A percentile compares a stretch with the other conserved stretches of the same genome.
Evolutionary conservation across 2,329 filamentous ascomycete species (phyloP).

Genomic region (Penicillium sp.): DNA sequence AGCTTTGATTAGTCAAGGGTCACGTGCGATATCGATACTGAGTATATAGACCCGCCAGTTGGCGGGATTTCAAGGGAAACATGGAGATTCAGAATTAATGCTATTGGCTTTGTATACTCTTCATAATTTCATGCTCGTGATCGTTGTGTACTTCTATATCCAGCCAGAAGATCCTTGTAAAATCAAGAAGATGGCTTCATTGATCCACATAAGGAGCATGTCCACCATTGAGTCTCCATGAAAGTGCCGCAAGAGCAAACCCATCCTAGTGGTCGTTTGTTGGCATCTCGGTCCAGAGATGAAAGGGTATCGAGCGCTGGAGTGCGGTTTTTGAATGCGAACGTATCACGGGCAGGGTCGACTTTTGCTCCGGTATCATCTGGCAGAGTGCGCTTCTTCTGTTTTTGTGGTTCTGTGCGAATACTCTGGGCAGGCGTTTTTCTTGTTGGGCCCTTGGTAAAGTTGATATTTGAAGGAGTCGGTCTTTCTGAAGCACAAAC

Average conservation of each 20-base stretch:
- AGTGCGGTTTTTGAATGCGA: conserved; percentile 31
- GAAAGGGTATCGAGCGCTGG: conserved; percentile 39
- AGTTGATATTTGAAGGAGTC: conserved; percentile 20
- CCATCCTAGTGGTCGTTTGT: conserved; percentile 57
- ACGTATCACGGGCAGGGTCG: conserved; percentile 13
- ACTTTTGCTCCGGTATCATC: conserved; percentile 5
- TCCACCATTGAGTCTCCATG: conserved; percentile 67
- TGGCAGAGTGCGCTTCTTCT: conserved; percentile 24
- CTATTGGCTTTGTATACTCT: neutral
- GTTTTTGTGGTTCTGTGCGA: conserved; percentile 9
- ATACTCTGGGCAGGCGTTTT: neutral
- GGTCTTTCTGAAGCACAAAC: conserved; percentile 60
- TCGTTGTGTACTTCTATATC: neutral
- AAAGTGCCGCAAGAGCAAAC: conserved; percentile 60
- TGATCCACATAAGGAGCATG: conserved; percentile 58
- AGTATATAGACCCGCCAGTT: neutral
- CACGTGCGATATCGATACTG: conserved; percentile 2
- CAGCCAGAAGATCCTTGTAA: no score
- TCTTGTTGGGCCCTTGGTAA: conserved; percentile 3
- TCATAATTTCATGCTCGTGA: conserved; percentile 1
- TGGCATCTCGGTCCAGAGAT: conserved; percentile 42
- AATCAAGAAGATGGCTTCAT: conserved; percentile 56
- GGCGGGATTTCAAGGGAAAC: neutral
- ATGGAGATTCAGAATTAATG: neutral
- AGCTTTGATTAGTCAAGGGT: conserved; percentile 13